Base-by-base conservation (phyloP, 495 filamentous ascomycete species). In the Oidiodendron maius region DNA sequence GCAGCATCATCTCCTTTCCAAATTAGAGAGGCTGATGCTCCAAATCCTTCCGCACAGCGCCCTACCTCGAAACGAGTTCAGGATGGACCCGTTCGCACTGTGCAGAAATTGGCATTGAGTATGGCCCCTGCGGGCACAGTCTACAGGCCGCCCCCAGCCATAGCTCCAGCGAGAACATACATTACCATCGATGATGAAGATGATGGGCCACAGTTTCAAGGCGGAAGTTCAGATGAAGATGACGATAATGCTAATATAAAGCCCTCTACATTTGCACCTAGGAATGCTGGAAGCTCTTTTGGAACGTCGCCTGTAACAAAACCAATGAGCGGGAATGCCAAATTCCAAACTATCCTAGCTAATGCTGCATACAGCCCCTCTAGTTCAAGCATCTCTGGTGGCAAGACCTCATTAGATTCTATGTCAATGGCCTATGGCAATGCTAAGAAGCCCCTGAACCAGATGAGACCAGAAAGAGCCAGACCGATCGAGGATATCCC, bases 81-180 rank as follows among this genome's bases (percentile, higher is more conserved):
- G 16, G 20, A 21, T 40, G 38, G n/a, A 20, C 3, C 23, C 18
- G 41, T n/a, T 6, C 20, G 9, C 13, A 11, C 20, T 25, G 28
- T n/a, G 23, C 41, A 30, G 13, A 51, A n/a, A 15, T 16, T 60
- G n/a, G 49, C 57, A 34, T 28, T 46, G 38, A 43, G 28, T 17
- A 85, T 95, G 74, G 87, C 87, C 6, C 90, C 90, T 15, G 78
- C 81, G 35, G 90, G 90, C 11, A 94, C 89, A 4, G 64, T 69
- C 13, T 90, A 84, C 56, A 76, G 75, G 35, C 71, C 77, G 37
- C 87, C 84, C 42, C 51, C 58, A 12, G 64, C 56, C 5, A 57
- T 67, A 9, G 48, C 53, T 18, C 61, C 51, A 39, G 43, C 22
- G 59, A 64, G 62, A 40, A 57, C 64, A 6, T 69, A 70, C 46